phyloP scores from a whole-genome alignment of 2,329 filamentous ascomycete species.

The Colletotrichum sp. region DNA sequence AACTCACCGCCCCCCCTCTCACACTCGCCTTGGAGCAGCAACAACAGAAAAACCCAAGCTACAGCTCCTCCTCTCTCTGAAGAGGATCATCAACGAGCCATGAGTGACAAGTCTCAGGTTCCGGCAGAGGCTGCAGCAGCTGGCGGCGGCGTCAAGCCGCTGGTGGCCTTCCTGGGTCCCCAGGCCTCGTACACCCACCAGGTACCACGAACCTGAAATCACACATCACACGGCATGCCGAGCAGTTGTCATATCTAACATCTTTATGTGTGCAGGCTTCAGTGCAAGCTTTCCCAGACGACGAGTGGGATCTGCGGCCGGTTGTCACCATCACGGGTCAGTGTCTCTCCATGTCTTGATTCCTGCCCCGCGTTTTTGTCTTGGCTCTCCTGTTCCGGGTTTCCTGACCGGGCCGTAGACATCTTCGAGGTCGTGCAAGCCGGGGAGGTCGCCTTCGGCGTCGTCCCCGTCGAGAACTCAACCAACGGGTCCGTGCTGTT shows the following conservation, averaged over 20 bases:
- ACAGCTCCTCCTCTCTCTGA: background rate
- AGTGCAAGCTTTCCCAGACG: conserved; percentile 51
- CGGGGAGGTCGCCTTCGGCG: conserved; percentile 69
- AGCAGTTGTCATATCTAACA: conserved; percentile 21
- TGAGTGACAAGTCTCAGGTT: conserved; percentile 12
- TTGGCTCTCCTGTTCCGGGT: background rate
- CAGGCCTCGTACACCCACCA: conserved; percentile 56
- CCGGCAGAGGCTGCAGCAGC: background rate
- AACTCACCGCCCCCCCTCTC: background rate
- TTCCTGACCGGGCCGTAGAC: conserved; percentile 50
- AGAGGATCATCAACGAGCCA: background rate
- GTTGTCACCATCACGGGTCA: conserved; percentile 56
- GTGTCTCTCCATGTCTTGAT: conserved; percentile 19
- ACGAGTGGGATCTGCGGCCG: conserved; percentile 53
- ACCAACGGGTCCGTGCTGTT: conserved; percentile 92
- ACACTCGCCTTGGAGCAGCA: background rate
- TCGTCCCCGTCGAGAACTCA: conserved; percentile 95
- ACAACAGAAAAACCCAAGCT: background rate
- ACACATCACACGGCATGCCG: background rate
- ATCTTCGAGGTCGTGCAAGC: conserved; percentile 81
- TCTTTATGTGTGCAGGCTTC: conserved; percentile 43
- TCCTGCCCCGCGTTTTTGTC: background rate
- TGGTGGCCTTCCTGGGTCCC: conserved; percentile 56
- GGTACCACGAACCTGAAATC: conserved; percentile 34
- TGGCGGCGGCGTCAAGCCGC: conserved; percentile 25